These are phyloP conservation scores for Rhododendron griersonianum DNA, from an alignment of 148 eudicot species.

Conservation along the genomic window DNA sequence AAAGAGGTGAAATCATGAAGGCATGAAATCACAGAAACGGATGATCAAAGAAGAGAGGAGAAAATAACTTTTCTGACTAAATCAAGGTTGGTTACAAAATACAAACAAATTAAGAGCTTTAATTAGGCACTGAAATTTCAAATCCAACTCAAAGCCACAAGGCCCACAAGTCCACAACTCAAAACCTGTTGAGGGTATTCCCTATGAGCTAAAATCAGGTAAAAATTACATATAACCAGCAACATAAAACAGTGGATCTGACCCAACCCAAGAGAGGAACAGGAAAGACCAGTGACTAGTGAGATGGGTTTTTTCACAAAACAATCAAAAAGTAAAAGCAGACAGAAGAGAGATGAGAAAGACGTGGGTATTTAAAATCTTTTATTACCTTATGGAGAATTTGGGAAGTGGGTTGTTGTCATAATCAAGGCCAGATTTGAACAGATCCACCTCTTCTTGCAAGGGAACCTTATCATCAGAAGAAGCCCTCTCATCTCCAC, in stretches of 20 bases:
- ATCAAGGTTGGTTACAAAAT: not conserved
- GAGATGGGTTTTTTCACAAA: conserved; percentile 6
- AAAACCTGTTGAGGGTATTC: not conserved
- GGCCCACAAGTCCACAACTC: not conserved
- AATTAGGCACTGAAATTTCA: not conserved
- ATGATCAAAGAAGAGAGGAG: not conserved
- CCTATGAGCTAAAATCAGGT: not conserved
- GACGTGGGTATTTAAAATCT: not conserved
- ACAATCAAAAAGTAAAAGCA: conserved; percentile 11
- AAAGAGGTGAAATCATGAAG: not conserved
- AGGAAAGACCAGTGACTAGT: not conserved
- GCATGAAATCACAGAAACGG: conserved; percentile 13
- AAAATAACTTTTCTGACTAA: not conserved
- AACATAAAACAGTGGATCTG: conserved; percentile 24
- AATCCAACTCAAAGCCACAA: not conserved
- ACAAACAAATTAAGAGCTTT: not conserved
- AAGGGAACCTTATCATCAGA: conserved; percentile 14
- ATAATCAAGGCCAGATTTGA: conserved; percentile 24
- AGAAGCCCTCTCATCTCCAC: conserved; percentile 25
- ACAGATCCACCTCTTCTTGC: conserved; percentile 37
- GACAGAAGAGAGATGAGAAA: not conserved
- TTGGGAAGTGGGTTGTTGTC: conserved; percentile 30
- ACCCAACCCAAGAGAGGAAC: not conserved
- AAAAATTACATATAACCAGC: not conserved
- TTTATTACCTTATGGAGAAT: conserved; percentile 59